Evolutionary conservation across 1,284 basidiomycete species (phyloP).

Genomic region (Leccinum fallax): DNA sequence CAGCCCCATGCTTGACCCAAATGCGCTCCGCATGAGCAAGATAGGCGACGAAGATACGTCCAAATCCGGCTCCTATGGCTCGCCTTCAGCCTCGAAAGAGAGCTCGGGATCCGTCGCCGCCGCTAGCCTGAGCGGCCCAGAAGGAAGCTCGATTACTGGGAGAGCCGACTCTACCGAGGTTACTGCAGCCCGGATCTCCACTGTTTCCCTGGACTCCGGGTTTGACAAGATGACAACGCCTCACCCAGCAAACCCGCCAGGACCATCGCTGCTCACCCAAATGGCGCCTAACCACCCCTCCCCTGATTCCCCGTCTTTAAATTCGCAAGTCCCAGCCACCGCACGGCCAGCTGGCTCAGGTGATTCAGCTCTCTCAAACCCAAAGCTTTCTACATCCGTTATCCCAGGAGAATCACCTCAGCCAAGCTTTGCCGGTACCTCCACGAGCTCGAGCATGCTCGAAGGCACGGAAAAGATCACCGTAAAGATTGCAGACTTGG

Average conservation of each 20-base stretch:
- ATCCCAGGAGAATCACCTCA: slow-evolving; percentile 46
- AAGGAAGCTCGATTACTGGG: slow-evolving; percentile 25
- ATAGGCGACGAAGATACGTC: slow-evolving; percentile 49
- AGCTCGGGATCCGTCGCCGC: slow-evolving; percentile 20
- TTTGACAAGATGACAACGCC: slow-evolving; percentile 59
- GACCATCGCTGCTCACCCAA: slow-evolving; percentile 82
- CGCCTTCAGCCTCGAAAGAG: slow-evolving; percentile 26
- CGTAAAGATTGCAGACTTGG: slow-evolving; percentile 98
- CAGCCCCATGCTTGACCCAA: slow-evolving; percentile 86
- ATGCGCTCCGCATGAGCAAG: slow-evolving; percentile 91
- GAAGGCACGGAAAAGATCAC: slow-evolving; percentile 81
- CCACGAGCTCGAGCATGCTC: slow-evolving; percentile 28
- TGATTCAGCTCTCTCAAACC: slow-evolving; percentile 23
- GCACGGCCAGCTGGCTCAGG: slow-evolving; percentile 33
- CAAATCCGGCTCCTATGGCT: slow-evolving; percentile 28
- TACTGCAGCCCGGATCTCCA: slow-evolving; percentile 61
- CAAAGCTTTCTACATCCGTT: slow-evolving; percentile 40
- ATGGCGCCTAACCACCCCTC: slow-evolving; percentile 54
- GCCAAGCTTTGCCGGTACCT: slow-evolving; percentile 32
- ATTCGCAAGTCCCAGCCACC: slow-evolving; percentile 22
- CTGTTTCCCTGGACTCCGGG: slow-evolving; percentile 61
- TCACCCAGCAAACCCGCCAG: slow-evolving; percentile 45
- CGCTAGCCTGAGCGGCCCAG: slow-evolving; percentile 15
- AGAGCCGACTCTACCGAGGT: slow-evolving; percentile 46
- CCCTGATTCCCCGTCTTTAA: slow-evolving; percentile 21